Conservation (phyloP, 1,284 basidiomycete genomes). For the Rhizopogon hawkerae region DNA sequence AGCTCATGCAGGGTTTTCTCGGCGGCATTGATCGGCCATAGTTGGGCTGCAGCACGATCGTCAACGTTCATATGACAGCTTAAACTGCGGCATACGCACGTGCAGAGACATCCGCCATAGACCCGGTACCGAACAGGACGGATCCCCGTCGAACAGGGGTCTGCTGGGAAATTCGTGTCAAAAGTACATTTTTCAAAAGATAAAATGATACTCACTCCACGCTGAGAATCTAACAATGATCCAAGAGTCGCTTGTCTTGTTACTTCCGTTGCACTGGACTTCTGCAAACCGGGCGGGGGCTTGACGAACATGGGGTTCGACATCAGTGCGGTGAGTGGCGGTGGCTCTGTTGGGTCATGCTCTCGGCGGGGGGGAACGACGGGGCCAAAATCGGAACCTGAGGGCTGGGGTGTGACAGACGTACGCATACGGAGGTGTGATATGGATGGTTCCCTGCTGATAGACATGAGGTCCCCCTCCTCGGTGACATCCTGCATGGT, state of each 20-base stretch:
- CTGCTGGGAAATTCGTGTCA: slow-evolving; percentile 24
- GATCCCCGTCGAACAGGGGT: slow-evolving; percentile 40
- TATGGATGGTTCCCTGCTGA: slow-evolving; percentile 28
- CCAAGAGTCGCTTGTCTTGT: slow-evolving; percentile 46
- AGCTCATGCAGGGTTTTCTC: slow-evolving; percentile 60
- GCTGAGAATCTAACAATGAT: slow-evolving; percentile 48
- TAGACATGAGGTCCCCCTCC: slow-evolving; percentile 30
- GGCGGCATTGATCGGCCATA: slow-evolving; percentile 39
- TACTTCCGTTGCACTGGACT: slow-evolving; percentile 25
- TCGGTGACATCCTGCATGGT: slow-evolving; percentile 30
- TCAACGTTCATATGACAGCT: slow-evolving; percentile 6
- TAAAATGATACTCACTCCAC: slow-evolving; percentile 35
- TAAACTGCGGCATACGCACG: slow-evolving; percentile 16
- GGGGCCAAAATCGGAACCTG: slow-evolving; percentile 42
- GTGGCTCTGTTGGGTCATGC: slow-evolving; percentile 55
- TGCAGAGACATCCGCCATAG: slow-evolving; percentile 27
- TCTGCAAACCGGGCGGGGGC: slow-evolving; percentile 36
- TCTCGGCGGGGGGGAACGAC: slow-evolving; percentile 29
- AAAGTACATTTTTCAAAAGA: slow-evolving; percentile 2
- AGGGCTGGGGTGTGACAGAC: slow-evolving; percentile 60
- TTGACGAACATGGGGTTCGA: slow-evolving; percentile 65
- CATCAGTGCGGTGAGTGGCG: slow-evolving; percentile 47
- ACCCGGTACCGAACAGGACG: slow-evolving; percentile 37
- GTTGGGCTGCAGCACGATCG: slow-evolving; percentile 21
- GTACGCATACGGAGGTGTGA: slow-evolving; percentile 54